A percentile compares a stretch with the other conserved stretches of the same genome.
Conservation (phyloP, 257 asterid genomes). For the Lycium ferocissimum region DNA sequence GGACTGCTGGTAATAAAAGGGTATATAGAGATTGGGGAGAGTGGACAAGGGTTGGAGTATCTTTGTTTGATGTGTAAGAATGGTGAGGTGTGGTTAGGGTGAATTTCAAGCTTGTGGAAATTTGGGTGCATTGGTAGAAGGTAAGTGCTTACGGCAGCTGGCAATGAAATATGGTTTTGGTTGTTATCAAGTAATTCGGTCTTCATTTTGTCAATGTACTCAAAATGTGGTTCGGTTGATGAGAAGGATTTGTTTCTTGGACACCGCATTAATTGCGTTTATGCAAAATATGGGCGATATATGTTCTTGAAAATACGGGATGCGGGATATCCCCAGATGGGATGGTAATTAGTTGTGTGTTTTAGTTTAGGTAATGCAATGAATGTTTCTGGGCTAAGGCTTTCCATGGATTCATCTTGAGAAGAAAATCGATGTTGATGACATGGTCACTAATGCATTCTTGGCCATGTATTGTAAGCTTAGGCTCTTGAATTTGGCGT, state of each 20-base stretch:
- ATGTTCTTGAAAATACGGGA: slow-evolving; percentile 59
- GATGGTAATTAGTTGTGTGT: slow-evolving; percentile 62
- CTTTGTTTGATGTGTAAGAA: slow-evolving; percentile 64
- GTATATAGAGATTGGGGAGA: slow-evolving; percentile 69
- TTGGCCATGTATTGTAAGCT: slow-evolving; percentile 75
- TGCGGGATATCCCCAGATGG: slow-evolving; percentile 68
- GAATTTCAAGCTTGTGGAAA: slow-evolving; percentile 85
- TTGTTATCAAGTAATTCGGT: slow-evolving; percentile 48
- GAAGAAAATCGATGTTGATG: slow-evolving; percentile 53
- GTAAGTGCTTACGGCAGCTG: slow-evolving; percentile 76
- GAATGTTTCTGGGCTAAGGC: slow-evolving; percentile 60
- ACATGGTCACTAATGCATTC: slow-evolving; percentile 50
- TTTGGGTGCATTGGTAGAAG: slow-evolving; percentile 58
- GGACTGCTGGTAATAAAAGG: slow-evolving; percentile 88
- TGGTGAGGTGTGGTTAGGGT: slow-evolving; percentile 55
- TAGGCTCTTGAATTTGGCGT: slow-evolving; percentile 53
- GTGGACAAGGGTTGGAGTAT: slow-evolving; percentile 60
- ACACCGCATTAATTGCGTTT: slow-evolving; percentile 59
- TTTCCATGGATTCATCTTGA: slow-evolving; percentile 67
- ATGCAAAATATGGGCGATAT: slow-evolving; percentile 54
- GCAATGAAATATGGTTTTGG: slow-evolving; percentile 59
- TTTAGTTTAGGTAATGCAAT: slow-evolving; percentile 53
- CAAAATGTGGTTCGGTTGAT: slow-evolving; percentile 61
- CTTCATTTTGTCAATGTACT: slow-evolving; percentile 74
- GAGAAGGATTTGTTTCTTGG: slow-evolving; percentile 75